Evolutionary conservation across 1,139 yeast species (phyloP), one percentile per base, ranked within the genome.

Genomic region (Sugiyamaella japonica): DNA sequence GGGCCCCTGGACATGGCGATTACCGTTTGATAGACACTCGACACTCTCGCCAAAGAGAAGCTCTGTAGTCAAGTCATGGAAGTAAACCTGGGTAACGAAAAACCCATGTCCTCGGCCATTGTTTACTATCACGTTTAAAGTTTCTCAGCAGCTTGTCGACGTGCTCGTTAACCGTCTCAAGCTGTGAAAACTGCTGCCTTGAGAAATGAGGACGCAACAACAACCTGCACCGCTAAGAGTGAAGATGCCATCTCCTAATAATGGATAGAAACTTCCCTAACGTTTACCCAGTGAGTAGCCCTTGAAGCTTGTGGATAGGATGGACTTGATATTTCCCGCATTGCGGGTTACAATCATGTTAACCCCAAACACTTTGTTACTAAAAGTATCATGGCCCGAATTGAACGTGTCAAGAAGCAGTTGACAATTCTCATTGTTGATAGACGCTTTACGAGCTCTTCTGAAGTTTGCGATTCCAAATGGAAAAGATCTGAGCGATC

Each of bases 31-130:
- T 53, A 80, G 73, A 15, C 76, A 69, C 52, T 73, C 72, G 10
- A 77, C 79, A 9, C 81, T 75, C 63, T 77, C 81, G 12, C 86
- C 86, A 68, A 82, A 81, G 61, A 82, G 71, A 62, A 81, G 80
- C 66, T 82, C 84, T 13, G 84, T 77, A 5, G 86, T 82, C 48
- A 82, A 69, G 56, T 69, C 69, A 68, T 76, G 81, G 64, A 80
- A 79, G 51, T 76, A 70, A 29, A 71, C 74, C 63, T 80, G 84
- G 32, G 80, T 65, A 58, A 82, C 83, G 58, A 80, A 71, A 7
- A 49, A 41, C 12, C 56, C 58, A 32, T 47, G 45, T 23, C 52
- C 49, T 7, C 57, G 51, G 9, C 52, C 46, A 13, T 50, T 42
- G 20, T 40, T 10, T 17, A 28, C 50, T 47, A 15, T 47, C 44